These are phyloP conservation scores for Cubamyces lactineus DNA, from an alignment of 768 basidiomycete species.

Conservation along the genomic window DNA sequence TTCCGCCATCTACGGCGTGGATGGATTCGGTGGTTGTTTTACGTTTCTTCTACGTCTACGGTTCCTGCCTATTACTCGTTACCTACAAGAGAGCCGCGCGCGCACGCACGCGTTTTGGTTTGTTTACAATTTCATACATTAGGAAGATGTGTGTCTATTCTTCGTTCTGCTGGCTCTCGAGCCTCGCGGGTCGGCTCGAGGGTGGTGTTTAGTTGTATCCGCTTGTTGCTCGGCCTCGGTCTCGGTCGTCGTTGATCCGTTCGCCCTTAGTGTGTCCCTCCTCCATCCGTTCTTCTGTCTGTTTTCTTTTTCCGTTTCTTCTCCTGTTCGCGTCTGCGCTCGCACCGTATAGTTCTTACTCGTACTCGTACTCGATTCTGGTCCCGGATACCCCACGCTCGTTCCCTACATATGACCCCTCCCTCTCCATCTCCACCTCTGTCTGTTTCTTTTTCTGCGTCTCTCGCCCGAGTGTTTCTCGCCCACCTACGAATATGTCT, in stretches of 20 bases:
- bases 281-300: neutral
- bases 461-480: neutral
- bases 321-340: neutral
- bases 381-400: slow-evolving; percentile 27
- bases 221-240: slow-evolving; percentile 8
- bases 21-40: neutral
- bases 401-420: slow-evolving; percentile 23
- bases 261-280: neutral
- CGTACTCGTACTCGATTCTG: slow-evolving; percentile 1
- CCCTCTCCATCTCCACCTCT: neutral
- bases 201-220: neutral
- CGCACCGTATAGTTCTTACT: no score
- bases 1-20: neutral
- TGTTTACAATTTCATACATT: neutral
- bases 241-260: slow-evolving; percentile 10
- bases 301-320: neutral
- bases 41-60: neutral
- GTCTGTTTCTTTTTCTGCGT: neutral
- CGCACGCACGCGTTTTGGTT: no score
- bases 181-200: neutral
- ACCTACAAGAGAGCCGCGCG: no score
- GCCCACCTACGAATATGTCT: neutral
- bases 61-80: no score
- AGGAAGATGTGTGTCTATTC: slow-evolving; percentile 6
- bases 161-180: neutral